phyloP scores from a whole-genome alignment of 2,329 filamentous ascomycete species.

The Arthrobotrys sinensis region DNA sequence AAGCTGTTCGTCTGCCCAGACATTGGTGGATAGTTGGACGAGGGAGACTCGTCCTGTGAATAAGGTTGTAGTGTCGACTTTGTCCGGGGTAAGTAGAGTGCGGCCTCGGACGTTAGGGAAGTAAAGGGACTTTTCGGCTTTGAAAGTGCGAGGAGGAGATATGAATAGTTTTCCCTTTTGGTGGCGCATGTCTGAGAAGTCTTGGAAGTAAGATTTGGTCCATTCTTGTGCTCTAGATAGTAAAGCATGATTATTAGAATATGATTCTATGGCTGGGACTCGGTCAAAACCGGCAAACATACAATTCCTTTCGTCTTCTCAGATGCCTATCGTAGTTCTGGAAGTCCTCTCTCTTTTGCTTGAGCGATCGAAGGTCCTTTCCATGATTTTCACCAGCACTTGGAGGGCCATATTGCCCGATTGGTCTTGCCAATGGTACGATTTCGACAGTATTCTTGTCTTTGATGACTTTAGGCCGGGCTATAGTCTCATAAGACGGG shows the following conservation, averaged over 20 bases:
- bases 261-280: not conserved
- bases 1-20: constrained; percentile 88
- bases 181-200: constrained; percentile 87
- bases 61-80: constrained; percentile 79
- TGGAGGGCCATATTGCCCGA: constrained; percentile 84
- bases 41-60: constrained; percentile 82
- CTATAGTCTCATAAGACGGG: constrained; percentile 39
- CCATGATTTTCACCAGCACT: constrained; percentile 85
- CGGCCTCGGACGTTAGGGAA: constrained; percentile 92
- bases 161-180: constrained; percentile 94
- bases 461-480: constrained; percentile 38
- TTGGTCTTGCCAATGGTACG: constrained; percentile 77
- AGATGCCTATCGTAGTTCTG: constrained; percentile 89
- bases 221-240: constrained; percentile 78
- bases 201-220: constrained; percentile 91
- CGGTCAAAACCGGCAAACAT: constrained; percentile 64
- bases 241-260: constrained; percentile 33
- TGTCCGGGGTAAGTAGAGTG: constrained; percentile 77
- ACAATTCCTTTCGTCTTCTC: constrained; percentile 81
- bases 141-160: constrained; percentile 87
- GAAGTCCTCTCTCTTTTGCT: constrained; percentile 83
- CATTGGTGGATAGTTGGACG: constrained; percentile 83
- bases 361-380: constrained; percentile 77
- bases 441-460: constrained; percentile 21
- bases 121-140: constrained; percentile 84